Conservation (phyloP, 2,329 filamentous ascomycete genomes). For the Sclerotinia glacialis region DNA sequence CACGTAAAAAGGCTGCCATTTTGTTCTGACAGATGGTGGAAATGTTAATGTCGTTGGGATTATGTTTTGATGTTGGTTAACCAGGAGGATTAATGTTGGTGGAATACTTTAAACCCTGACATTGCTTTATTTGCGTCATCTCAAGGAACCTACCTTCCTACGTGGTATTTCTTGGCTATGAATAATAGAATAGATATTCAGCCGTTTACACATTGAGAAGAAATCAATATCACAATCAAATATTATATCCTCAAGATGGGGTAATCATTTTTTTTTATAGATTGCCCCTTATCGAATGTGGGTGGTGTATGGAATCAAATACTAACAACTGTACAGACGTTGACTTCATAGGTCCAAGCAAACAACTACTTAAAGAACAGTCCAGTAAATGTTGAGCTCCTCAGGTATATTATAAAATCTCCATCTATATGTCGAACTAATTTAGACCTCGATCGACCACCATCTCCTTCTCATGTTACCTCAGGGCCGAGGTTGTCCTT, state of each 20-base stretch:
- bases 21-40: conserved; percentile 20
- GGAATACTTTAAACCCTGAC: not conserved
- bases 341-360: not conserved
- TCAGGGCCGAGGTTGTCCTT: conserved; percentile 12
- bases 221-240: not conserved
- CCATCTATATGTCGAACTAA: not conserved
- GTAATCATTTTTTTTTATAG: not conserved
- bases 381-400: not conserved
- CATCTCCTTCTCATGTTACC: not conserved
- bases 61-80: conserved; percentile 16
- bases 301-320: not conserved
- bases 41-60: not conserved
- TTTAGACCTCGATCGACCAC: not conserved
- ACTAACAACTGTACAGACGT: not conserved
- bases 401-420: not conserved
- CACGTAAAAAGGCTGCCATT: conserved; percentile 86
- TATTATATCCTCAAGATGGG: conserved; percentile 3
- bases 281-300: conserved; percentile 3
- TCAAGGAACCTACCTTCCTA: not conserved
- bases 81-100: not conserved
- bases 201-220: not conserved
- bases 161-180: conserved; percentile 10
- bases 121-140: conserved; percentile 17
- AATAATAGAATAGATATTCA: conserved; percentile 9
- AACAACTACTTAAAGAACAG: not conserved